Evolutionary conservation across 2,329 filamentous ascomycete species (phyloP).

Genomic region (Sclerotinia glacialis): DNA sequence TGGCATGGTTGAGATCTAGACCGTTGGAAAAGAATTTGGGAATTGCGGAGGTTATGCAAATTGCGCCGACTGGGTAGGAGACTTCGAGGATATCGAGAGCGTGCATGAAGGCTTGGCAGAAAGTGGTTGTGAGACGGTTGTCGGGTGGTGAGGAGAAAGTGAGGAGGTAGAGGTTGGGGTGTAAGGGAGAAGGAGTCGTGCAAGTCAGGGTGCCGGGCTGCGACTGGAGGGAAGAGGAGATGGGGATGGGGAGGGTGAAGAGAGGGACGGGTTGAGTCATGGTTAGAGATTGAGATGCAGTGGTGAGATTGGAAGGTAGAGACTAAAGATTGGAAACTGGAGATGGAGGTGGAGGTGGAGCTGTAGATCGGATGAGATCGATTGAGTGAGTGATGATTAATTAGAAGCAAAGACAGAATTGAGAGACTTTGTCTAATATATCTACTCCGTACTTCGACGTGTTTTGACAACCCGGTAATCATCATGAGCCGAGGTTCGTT

Average conservation of each 20-base stretch:
- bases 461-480: background rate
- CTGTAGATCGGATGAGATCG: background rate
- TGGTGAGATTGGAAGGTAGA: background rate
- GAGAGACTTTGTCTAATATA: background rate
- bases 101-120: conserved; percentile 64
- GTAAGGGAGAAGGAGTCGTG: conserved; percentile 53
- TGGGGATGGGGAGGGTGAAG: conserved; percentile 59
- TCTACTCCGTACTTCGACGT: background rate
- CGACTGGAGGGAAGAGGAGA: conserved; percentile 41
- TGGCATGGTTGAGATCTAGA: conserved; percentile 70
- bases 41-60: conserved; percentile 73
- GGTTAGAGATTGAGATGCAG: background rate
- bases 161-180: conserved; percentile 61
- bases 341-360: background rate
- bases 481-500: conserved; percentile 16
- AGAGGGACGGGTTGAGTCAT: conserved; percentile 40
- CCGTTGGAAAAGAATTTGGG: conserved; percentile 82
- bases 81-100: conserved; percentile 73
- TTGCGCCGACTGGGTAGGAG: conserved; percentile 63
- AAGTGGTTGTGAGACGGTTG: conserved; percentile 69
- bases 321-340: too few species aligned
- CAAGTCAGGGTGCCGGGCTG: conserved; percentile 59
- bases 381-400: background rate
- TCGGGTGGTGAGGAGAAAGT: conserved; percentile 70
- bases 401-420: background rate